Evolutionary conservation across 805 yeast species (phyloP), one percentile per base, ranked within the genome.

Genomic region (Yarrowia yakushimensis): DNA sequence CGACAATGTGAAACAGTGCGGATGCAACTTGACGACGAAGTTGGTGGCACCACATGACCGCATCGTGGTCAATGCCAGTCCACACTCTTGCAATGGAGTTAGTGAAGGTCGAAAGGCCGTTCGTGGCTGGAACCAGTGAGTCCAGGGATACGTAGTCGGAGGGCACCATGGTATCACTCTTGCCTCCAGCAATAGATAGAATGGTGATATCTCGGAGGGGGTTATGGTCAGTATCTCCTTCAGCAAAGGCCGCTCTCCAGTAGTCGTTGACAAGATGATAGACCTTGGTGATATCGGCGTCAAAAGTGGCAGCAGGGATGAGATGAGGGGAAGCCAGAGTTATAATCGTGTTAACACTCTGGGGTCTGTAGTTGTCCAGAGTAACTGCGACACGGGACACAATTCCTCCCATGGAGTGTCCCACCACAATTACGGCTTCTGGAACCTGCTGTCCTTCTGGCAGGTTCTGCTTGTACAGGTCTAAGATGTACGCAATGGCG

Each of bases 401-500:
- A 17, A 93, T 82, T 2, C 99, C 99, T 42, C 99, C 99, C 99
- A 93, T 93, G 0, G 98, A 93, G 75, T 93, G 99, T 2, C 90
- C 97, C 0, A 93, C 67, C 0, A 93, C 71, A 0, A 93, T 82
- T 1, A 93, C 96, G 0, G 97, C 87, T 27, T 73, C 71, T 0
- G 94, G 94, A 31, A 54, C 17, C 72, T 70, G 20, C 7, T 12
- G 18, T 20, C 33, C 59, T 4, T 36, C 59, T 8, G 13, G 20
- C 12, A 20, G 39, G 71, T 73, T 9, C 76, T 50, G 11, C n/a
- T 73, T 66, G 69, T 93, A 93, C 5, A 93, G 75, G 3, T 83
- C 81, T 17, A 94, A 73, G 22, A 93, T 91, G 70, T 86, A 91
- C 22, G 75, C 73, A 4, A 94, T 79, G 0, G 97, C 97, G 67